Evolutionary conservation across 2,329 filamentous ascomycete genomes (phyloP).

Genomic region (Pseudogymnoascus sp.): DNA sequence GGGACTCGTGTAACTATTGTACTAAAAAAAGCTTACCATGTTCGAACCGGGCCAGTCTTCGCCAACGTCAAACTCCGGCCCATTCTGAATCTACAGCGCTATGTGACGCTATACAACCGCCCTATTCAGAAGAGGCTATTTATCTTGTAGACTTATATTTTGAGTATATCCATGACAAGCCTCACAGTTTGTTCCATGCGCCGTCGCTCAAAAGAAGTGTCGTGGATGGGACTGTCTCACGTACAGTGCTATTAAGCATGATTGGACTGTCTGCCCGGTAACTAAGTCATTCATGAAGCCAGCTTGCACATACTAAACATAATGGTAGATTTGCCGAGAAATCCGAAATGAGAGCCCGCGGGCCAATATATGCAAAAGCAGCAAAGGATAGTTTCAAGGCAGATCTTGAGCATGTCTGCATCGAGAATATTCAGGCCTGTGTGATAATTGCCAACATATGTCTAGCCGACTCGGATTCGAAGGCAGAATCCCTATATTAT

Average conservation of each 20-base stretch:
- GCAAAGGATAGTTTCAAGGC: constrained; percentile 23
- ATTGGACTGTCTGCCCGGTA: constrained; percentile 21
- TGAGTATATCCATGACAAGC: constrained; percentile 21
- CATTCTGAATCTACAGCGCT: neutral
- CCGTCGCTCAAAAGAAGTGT: constrained; percentile 18
- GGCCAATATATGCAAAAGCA: constrained; percentile 12
- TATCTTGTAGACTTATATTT: constrained; percentile 21
- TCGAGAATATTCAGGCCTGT: constrained; percentile 30
- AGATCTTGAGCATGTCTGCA: constrained; percentile 26
- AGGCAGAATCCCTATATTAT: constrained; percentile 29
- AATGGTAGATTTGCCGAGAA: constrained; percentile 16
- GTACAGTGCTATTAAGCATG: constrained; percentile 18
- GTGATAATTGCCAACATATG: constrained; percentile 29
- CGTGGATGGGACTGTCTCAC: constrained; percentile 14
- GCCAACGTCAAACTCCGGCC: neutral
- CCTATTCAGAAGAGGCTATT: neutral
- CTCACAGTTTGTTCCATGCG: constrained; percentile 23
- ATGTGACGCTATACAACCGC: neutral
- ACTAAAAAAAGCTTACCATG: neutral
- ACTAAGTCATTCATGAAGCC: neutral
- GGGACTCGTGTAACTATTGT: neutral
- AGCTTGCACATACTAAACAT: neutral
- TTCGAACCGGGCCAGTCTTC: neutral
- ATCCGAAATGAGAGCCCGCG: constrained; percentile 14
- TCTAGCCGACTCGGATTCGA: constrained; percentile 24